These are phyloP conservation scores for Acanthamoeba royreba DNA, from an alignment of 208 protist genomes.

Conservation along the genomic window DNA sequence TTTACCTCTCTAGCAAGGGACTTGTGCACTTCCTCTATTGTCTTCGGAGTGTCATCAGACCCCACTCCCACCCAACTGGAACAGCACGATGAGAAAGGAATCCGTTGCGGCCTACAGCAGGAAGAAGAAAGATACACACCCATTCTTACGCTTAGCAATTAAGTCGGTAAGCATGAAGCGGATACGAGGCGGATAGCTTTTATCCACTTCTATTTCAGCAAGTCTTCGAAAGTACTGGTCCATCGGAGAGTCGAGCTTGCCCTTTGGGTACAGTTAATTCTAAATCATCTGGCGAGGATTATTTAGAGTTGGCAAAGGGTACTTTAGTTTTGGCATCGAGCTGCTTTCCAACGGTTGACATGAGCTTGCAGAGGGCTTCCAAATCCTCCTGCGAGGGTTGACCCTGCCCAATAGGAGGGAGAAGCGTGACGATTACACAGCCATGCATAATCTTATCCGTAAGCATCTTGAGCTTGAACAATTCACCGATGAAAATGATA, in stretches of 20 bases:
- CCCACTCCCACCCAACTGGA: background rate
- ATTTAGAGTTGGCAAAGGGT: background rate
- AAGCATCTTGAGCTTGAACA: constrained; percentile 65
- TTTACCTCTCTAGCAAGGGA: background rate
- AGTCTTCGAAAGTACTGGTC: background rate
- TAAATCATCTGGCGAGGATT: background rate
- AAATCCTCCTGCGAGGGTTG: constrained; percentile 44
- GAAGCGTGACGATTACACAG: constrained; percentile 33
- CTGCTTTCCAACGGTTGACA: constrained; percentile 50
- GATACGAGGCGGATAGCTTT: background rate
- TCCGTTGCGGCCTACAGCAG: no score
- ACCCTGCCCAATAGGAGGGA: background rate
- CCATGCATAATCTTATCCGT: constrained; percentile 70
- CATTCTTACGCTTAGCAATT: background rate
- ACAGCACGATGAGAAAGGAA: background rate
- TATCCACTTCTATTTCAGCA: background rate
- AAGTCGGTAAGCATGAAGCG: background rate
- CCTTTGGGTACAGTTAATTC: background rate
- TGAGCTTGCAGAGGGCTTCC: constrained; percentile 59
- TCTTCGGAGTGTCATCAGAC: background rate
- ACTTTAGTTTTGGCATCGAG: background rate
- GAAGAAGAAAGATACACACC: no score
- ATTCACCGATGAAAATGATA: constrained; percentile 69
- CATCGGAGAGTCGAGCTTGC: background rate
- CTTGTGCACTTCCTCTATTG: background rate